Conservation (phyloP, 495 filamentous ascomycete genomes). For the Lophiotrema nucula region DNA sequence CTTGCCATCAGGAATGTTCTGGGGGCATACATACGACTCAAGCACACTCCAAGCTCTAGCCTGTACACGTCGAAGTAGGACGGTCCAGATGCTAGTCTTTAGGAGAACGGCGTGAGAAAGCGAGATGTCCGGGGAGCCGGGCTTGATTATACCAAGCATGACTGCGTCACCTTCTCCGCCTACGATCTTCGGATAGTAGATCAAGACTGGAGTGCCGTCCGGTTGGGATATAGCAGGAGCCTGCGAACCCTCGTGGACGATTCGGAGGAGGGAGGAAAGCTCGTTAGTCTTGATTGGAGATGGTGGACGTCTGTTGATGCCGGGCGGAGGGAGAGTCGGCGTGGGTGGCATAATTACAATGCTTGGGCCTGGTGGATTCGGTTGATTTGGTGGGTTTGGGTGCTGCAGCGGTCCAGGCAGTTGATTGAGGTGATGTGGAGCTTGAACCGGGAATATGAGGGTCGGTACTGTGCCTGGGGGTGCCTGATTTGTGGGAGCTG, state of each 20-base stretch:
- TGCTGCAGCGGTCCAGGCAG: too few species aligned
- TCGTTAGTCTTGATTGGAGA: background rate
- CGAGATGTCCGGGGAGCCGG: background rate
- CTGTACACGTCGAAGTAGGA: background rate
- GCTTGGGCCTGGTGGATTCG: too few species aligned
- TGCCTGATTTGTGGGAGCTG: too few species aligned
- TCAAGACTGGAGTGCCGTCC: conserved; percentile 4
- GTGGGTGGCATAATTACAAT: too few species aligned
- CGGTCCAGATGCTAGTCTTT: background rate
- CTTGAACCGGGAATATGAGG: too few species aligned
- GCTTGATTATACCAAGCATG: conserved; percentile 11
- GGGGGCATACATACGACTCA: too few species aligned
- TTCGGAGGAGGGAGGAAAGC: background rate
- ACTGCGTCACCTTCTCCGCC: conserved; percentile 2
- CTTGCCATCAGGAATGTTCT: background rate
- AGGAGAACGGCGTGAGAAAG: background rate
- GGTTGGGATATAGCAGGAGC: background rate
- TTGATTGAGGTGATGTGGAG: too few species aligned
- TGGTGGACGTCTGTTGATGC: background rate
- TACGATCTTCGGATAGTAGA: conserved; percentile 15
- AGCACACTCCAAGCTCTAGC: background rate
- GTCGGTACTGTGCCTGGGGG: too few species aligned
- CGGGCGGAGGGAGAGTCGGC: too few species aligned
- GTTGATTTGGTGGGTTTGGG: too few species aligned
- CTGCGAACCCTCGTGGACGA: background rate